Evolutionary conservation across 495 filamentous ascomycete species (phyloP), one percentile per base, ranked within the genome.

Genomic region (Aspergillus conjunctus): DNA sequence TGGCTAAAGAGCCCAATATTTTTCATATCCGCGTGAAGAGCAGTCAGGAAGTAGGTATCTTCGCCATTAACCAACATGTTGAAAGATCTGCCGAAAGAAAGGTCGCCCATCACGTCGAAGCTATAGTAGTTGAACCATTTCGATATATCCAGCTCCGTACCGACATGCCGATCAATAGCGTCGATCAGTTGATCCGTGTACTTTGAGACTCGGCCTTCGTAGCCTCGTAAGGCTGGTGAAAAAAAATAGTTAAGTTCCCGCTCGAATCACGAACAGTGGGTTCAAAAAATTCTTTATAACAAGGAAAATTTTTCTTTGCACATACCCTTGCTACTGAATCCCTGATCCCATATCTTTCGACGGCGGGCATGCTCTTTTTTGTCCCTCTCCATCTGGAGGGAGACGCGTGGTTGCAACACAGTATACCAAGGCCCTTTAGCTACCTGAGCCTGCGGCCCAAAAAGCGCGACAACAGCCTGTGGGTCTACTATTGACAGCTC

Each of bases 51-150:
- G n/a, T 66, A 72, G 56, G 73, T 70, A 39, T 73, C 71, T 43
- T 71, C 52, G 14, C 67, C 59, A 37, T 70, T 63, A 22, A 64
- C 49, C 0, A 84, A 63, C 79, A 80, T 80, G 46, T 74, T 69
- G 61, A 82, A 83, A 7, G 73, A 73, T 37, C 72, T 68, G 11
- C 74, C 79, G 56, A 84, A 83, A 0, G 79, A 69, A 1, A 85
- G 61, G 61, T 83, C 77, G 0, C 78, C 79, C 78, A 85, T 82
- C 12, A 83, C 71, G 51, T 85, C 82, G 49, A 83, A 83, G 31
- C 69, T 66, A 56, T 74, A 81, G 59, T 71, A 79, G 46, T 72
- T 75, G 53, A 83, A 77, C 77, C 77, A 81, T 11, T 70, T 56
- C 0, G 74, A 67, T 7, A 79, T 66, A 58, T 80, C 70, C n/a